Base-by-base conservation (phyloP, 352 stramenopile genomes). In the Pythium brachiatum region DNA sequence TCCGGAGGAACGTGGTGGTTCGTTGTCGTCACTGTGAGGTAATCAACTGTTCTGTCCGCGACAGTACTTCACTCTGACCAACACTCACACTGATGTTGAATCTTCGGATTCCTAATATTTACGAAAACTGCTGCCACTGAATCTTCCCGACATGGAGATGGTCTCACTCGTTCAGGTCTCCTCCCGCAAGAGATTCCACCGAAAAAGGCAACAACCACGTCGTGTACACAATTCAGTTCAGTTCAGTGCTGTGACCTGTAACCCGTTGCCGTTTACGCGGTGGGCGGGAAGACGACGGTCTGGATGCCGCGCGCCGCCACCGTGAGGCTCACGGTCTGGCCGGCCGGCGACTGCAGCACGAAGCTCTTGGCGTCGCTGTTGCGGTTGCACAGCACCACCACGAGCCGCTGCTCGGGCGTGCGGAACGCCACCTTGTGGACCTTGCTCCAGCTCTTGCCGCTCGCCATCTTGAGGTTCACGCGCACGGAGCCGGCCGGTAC, bases 351-450 rank as follows among this genome's bases (percentile, higher is more conserved):
- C 57, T 65, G 48, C 31, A 70, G 52, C 27, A 57, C 51, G 31
- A 64, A 32, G 6, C 55, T 64, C 23, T 46, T 56, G 4, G 63
- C 27, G 39, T 53, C 43, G 31, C 41, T 47, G 31, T 56, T 53
- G 39, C 77, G 75, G 66, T 81, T 87, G 39, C 58, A 74, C 5
- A 81, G 23, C 15, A 81, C 41, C 0, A 79, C 58, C 2, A 72
- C 69, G 13, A 76, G 51, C 2, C 72, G 66, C 23, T 79, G 70
- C 57, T 74, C 62, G 0, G 78, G 75, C 15, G 75, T 82, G 26
- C 80, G 56, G 60, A 86, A 86, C 25, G 77, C 77, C 31, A 67
- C 70, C 38, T 70, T 67, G 39, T 83, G 64, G 56, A 84, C 64
- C 20, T 72, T 72, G 51, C 36, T 32, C 64, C 58, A 68, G 63